Conservation (phyloP, 441 rosid genomes). For the Adansonia gregorii region DNA sequence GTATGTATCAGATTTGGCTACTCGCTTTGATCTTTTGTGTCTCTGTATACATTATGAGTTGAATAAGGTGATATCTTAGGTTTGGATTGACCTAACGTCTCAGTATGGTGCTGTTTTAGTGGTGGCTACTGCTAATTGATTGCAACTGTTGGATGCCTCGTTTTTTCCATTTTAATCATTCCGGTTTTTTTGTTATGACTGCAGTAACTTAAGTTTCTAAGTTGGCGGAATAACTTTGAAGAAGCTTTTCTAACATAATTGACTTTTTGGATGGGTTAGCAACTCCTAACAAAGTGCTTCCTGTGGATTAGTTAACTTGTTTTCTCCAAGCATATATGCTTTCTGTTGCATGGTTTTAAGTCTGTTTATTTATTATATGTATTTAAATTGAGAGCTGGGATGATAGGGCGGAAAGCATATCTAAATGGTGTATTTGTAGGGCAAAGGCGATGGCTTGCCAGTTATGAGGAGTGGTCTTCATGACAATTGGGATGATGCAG, state of each 20-base stretch:
- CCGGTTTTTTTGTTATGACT: background rate
- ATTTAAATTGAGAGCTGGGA: background rate
- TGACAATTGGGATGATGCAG: slow-evolving; percentile 99
- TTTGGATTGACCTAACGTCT: background rate
- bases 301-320: background rate
- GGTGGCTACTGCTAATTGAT: background rate
- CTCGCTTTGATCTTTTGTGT: background rate
- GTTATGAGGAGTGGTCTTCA: slow-evolving; percentile 76
- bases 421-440: slow-evolving; percentile 45
- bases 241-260: background rate
- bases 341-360: background rate
- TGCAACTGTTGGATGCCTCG: background rate
- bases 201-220: background rate
- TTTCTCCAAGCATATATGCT: background rate
- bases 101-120: background rate
- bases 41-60: background rate
- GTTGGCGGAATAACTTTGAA: background rate
- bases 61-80: background rate
- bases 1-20: slow-evolving; percentile 42
- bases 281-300: background rate
- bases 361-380: background rate
- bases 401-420: slow-evolving; percentile 7
- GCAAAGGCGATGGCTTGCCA: slow-evolving; percentile 70
- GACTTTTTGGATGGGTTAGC: slow-evolving; percentile 6
- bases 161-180: background rate